Evolutionary conservation across 169 alveolate species (phyloP).

Genomic region (Plasmodium falciparum): DNA sequence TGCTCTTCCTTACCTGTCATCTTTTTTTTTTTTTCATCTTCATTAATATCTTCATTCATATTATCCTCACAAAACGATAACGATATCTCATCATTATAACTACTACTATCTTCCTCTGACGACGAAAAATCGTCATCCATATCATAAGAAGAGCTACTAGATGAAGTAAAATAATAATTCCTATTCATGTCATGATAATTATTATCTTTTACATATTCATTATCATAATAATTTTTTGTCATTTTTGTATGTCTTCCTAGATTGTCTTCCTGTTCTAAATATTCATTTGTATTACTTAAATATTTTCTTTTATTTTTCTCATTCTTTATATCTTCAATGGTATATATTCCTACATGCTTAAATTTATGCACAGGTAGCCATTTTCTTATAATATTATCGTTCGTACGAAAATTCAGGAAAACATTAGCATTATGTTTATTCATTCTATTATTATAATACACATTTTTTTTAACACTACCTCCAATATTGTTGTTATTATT

Average conservation of each 20-base stretch:
- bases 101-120: no score
- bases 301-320: neutral
- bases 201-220: neutral
- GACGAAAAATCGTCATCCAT: no score
- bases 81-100: neutral
- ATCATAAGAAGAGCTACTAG: slow-evolving; percentile 3
- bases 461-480: no score
- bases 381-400: slow-evolving; percentile 63
- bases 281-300: neutral
- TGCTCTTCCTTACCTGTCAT: neutral
- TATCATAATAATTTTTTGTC: neutral
- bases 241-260: neutral
- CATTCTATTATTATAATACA: neutral
- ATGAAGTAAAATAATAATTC: slow-evolving; percentile 67
- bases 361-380: slow-evolving; percentile 72
- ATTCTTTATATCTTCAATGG: slow-evolving; percentile 47
- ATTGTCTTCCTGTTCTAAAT: slow-evolving; percentile 1
- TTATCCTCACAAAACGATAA: neutral
- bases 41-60: neutral
- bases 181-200: neutral
- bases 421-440: slow-evolving; percentile 40
- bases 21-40: neutral
- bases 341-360: slow-evolving; percentile 75
- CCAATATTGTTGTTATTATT: no score
- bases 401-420: slow-evolving; percentile 43